phyloP scores from a whole-genome alignment of 352 stramenopile species.

The Phytopythium mirpurense region DNA sequence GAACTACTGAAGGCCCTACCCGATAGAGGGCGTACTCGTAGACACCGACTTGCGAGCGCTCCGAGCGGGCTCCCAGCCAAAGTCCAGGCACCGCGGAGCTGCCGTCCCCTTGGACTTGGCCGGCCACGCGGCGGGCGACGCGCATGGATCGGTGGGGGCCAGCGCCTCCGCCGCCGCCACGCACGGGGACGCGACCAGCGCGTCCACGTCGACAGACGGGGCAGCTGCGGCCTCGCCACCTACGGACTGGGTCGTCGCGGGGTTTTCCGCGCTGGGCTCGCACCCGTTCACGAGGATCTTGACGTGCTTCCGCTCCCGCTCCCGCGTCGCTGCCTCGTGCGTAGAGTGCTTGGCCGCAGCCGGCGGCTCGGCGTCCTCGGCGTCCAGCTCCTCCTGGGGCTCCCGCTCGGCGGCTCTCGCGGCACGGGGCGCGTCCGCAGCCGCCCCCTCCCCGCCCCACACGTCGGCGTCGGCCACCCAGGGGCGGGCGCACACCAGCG shows the following conservation, averaged over 20 bases:
- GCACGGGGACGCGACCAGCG: neutral
- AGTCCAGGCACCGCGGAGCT: neutral
- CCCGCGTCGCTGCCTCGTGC: neutral
- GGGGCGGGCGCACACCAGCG: slow-evolving; percentile 29
- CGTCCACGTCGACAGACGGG: neutral
- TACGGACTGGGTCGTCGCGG: neutral
- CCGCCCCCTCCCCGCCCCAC: slow-evolving; percentile 10
- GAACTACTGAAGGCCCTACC: no score
- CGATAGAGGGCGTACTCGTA: no score
- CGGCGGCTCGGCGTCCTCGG: neutral
- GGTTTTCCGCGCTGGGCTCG: neutral
- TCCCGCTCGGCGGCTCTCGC: slow-evolving; percentile 10
- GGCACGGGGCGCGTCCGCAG: slow-evolving; percentile 9
- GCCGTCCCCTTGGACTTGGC: neutral
- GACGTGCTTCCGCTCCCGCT: slow-evolving; percentile 13
- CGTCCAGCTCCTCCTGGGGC: slow-evolving; percentile 23
- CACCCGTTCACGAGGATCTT: slow-evolving; percentile 14
- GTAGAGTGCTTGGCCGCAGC: neutral
- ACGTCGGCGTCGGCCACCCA: slow-evolving; percentile 27
- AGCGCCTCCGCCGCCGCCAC: neutral
- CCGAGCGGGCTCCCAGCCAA: no score
- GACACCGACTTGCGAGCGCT: no score
- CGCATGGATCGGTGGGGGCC: neutral
- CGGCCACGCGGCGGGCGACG: slow-evolving; percentile 4
- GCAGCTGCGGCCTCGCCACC: neutral